These are phyloP conservation scores for Carpinus viminea DNA, from an alignment of 306 rosid species.

Conservation along the genomic window DNA sequence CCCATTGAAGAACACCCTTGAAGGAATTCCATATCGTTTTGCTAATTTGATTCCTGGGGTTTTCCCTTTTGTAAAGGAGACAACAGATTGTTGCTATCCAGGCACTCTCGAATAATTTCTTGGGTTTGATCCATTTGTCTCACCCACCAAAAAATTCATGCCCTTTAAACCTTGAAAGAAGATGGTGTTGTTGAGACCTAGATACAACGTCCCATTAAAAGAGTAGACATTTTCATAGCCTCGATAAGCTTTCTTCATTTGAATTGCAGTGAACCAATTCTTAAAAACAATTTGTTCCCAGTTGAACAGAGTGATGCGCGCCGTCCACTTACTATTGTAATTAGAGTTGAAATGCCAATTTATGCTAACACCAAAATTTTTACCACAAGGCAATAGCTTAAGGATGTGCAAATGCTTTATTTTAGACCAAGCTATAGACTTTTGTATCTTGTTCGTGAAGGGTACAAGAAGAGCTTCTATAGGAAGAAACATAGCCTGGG, in stretches of 20 bases:
- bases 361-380: constrained; percentile 66
- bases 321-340: constrained; percentile 57
- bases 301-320: constrained; percentile 62
- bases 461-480: constrained; percentile 61
- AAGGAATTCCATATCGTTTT: constrained; percentile 58
- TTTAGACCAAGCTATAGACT: constrained; percentile 60
- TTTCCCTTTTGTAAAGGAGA: constrained; percentile 53
- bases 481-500: constrained; percentile 41
- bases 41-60: constrained; percentile 16
- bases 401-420: constrained; percentile 48
- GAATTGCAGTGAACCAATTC: constrained; percentile 62
- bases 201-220: constrained; percentile 51
- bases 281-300: constrained; percentile 40
- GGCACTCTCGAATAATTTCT: constrained; percentile 42
- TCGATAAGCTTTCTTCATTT: constrained; percentile 36
- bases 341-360: constrained; percentile 65
- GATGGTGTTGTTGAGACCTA: constrained; percentile 36
- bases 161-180: constrained; percentile 56
- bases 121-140: constrained; percentile 40
- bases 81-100: constrained; percentile 64
- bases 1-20: constrained; percentile 57
- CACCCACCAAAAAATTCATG: constrained; percentile 34
- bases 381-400: constrained; percentile 50
- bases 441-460: constrained; percentile 35
- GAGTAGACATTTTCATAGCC: constrained; percentile 53